Evolutionary conservation across 345 rosid genomes (phyloP), one percentile per base, ranked within the genome.

Genomic region (Cardamine resedifolia): DNA sequence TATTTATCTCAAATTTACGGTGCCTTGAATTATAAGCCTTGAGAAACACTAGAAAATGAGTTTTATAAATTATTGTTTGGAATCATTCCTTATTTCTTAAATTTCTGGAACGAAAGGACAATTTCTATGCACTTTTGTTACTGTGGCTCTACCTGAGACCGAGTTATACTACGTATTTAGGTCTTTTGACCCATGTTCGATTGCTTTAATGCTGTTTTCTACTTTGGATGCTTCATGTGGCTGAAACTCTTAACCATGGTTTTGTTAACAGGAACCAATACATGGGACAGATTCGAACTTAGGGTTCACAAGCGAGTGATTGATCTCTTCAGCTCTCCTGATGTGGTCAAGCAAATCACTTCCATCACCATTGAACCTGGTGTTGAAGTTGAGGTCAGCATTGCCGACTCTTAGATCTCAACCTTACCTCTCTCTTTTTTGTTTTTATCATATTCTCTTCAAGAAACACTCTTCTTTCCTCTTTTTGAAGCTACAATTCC

Each of bases 341-440:
- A 83, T 12, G 86, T 82, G 23, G 88, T 87, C 12, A 87, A 87
- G 81, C 92, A 87, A 71, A 83, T 87, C 57, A 83, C 85, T 24
- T 83, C 89, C 23, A 87, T 83, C 34, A 83, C 89, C 18, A 79
- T 83, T 43, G 89, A 87, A 55, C 84, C 84, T 38, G 92, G 88
- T 64, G 89, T 87, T 6, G 81, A 83, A 66, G 83, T 85, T 2
- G 92, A 87, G 56, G 92, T 85, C 55, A 83, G 83, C n/a, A 81
- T 82, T 30, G 85, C 86, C 10, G 87, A 76, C 63, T 73, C 78
- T 47, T 74, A 74, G 56, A 55, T 45, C 1, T 6, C 10, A 44
- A 2, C 19, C 49, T 2, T 16, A n/a, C 49, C 18, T 5, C 49
- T n/a, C 14, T 38, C 10, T 11, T 7, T 28, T 41, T 41, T 27